A percentile compares a stretch with the other conserved stretches of the same genome.
phyloP scores from a whole-genome alignment of 2,329 filamentous ascomycete genomes.

The Aspergillus viridinutans region DNA sequence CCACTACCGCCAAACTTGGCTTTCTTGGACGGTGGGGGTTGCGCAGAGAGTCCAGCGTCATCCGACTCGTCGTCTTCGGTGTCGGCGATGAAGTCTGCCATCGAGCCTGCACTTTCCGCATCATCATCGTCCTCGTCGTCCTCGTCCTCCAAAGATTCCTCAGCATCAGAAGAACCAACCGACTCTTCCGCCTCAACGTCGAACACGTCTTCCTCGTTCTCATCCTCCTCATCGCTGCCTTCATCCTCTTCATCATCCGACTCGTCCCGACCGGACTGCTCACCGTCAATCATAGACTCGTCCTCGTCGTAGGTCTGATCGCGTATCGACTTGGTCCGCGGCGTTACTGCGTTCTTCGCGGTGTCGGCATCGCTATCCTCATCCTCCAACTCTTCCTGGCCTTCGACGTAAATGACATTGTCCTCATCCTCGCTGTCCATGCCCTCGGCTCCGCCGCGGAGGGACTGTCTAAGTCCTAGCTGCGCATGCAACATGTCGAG shows the following conservation, averaged over 20 bases:
- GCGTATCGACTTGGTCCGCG: conserved; percentile 35
- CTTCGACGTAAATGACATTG: conserved; percentile 83
- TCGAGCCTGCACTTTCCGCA: conserved; percentile 54
- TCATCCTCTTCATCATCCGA: conserved; percentile 50
- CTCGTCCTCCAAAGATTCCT: conserved; percentile 55
- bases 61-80: conserved; percentile 42
- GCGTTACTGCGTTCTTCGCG: conserved; percentile 20
- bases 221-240: conserved; percentile 52
- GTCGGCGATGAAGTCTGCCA: conserved; percentile 45
- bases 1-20: conserved; percentile 23
- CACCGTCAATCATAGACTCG: conserved; percentile 39
- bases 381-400: conserved; percentile 59
- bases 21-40: conserved; percentile 35
- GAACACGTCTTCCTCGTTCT: conserved; percentile 39
- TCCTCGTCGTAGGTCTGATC: conserved; percentile 40
- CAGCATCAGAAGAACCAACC: conserved; percentile 39
- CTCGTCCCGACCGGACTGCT: conserved; percentile 34
- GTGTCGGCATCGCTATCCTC: conserved; percentile 32
- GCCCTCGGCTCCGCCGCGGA: conserved; percentile 51
- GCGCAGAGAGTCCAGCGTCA: conserved; percentile 18
- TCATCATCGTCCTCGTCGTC: conserved; percentile 61
- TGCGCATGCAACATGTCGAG: conserved; percentile 91
- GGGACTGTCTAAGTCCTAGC: conserved; percentile 70
- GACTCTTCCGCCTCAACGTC: conserved; percentile 44
- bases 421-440: conserved; percentile 57